Evolutionary conservation across 345 rosid species (phyloP).

Genomic region (Trapa bicornis): DNA sequence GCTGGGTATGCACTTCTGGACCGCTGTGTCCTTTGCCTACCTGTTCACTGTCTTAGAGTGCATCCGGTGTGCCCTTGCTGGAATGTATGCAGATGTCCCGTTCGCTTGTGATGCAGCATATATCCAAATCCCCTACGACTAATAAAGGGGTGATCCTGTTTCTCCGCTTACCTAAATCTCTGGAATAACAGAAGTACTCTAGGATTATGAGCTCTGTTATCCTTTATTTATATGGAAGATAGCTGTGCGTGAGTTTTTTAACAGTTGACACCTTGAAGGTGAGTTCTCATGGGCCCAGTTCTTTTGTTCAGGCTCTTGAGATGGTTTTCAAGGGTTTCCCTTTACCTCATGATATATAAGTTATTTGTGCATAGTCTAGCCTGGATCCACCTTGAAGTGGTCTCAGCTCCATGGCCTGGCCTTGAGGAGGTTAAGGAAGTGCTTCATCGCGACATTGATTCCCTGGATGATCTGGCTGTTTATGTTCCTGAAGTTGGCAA

Average conservation of each 20-base stretch:
- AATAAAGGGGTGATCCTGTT: conserved; percentile 7
- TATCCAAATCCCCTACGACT: conserved; percentile 79
- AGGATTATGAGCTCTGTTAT: no score
- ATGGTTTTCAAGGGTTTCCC: no score
- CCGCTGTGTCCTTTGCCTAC: conserved; percentile 51
- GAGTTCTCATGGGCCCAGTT: no score
- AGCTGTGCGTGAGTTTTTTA: no score
- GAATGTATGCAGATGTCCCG: conserved; percentile 80
- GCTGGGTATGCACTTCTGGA: conserved; percentile 85
- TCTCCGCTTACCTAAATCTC: no score
- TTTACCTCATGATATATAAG: background rate
- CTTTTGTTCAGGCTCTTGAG: no score
- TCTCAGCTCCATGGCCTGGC: conserved; percentile 29
- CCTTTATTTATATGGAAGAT: no score
- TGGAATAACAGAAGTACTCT: background rate
- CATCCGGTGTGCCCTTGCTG: conserved; percentile 73
- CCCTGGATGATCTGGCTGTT: conserved; percentile 19
- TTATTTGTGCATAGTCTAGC: conserved; percentile 1
- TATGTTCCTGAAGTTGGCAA: conserved; percentile 16
- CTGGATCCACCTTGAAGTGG: conserved; percentile 13
- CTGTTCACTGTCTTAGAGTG: conserved; percentile 71
- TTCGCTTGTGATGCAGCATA: conserved; percentile 79
- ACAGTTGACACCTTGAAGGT: no score
- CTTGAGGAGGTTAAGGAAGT: conserved; percentile 13
- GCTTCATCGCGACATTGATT: conserved; percentile 18